Percentiles rank a stretch among this genome's conserved stretches.
Evolutionary conservation across 306 rosid genomes (phyloP).

Genomic region (Lablab purpureus): DNA sequence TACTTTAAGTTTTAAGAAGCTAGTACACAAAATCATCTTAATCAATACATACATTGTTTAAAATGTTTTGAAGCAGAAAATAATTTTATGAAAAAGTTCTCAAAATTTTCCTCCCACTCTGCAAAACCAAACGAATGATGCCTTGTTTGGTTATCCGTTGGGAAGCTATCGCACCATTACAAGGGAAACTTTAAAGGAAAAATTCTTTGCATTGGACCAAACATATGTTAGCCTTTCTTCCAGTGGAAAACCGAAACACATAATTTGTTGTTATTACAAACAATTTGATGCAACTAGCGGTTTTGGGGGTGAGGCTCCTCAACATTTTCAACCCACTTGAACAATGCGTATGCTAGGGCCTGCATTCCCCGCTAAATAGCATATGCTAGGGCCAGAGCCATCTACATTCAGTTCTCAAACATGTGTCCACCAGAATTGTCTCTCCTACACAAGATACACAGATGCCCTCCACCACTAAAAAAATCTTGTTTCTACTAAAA

Average conservation of each 20-base stretch:
- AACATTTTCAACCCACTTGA: not conserved
- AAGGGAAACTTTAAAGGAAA: not conserved
- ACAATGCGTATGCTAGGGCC: no score
- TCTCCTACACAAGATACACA: not conserved
- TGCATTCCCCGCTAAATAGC: not conserved
- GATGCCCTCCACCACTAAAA: not conserved
- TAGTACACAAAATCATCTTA: not conserved
- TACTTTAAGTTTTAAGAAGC: not conserved
- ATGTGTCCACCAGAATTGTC: not conserved
- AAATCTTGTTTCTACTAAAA: not conserved
- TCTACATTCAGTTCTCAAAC: not conserved
- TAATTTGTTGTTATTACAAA: not conserved
- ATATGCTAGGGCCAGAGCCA: not conserved
- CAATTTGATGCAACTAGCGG: not conserved
- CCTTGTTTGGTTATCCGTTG: not conserved
- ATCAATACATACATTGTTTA: not conserved
- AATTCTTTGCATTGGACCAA: not conserved
- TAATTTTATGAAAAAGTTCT: not conserved
- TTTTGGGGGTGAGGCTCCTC: not conserved
- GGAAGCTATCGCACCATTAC: not conserved
- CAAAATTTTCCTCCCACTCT: not conserved
- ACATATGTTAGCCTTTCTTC: not conserved
- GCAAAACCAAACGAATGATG: not conserved
- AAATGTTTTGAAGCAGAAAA: not conserved
- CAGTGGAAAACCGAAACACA: not conserved